phyloP scores from a whole-genome alignment of 1,139 yeast species.

The Candida pseudoviswanathii region DNA sequence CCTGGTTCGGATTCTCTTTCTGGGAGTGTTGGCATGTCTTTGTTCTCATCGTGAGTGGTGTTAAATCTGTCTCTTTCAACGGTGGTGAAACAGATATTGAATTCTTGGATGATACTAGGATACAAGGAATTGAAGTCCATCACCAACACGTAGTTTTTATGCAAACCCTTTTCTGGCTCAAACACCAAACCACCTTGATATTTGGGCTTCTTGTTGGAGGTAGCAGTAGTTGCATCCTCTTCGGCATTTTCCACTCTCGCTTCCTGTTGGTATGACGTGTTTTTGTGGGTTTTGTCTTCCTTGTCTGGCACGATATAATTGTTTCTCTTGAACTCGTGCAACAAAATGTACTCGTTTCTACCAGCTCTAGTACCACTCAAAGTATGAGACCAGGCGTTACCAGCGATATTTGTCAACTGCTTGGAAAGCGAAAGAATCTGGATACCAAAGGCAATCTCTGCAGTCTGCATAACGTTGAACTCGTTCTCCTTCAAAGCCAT shows the following conservation, averaged over 20 bases:
- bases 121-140: constrained; percentile 98
- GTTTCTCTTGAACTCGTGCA: constrained; percentile 86
- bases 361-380: constrained; percentile 96
- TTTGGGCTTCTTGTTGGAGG: constrained; percentile 74
- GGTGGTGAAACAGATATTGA: constrained; percentile 95
- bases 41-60: constrained; percentile 52
- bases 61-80: constrained; percentile 68
- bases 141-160: constrained; percentile 83
- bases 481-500: constrained; percentile 75
- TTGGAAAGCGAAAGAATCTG: constrained; percentile 89
- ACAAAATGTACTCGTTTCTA: constrained; percentile 87
- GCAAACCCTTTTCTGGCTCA: constrained; percentile 95
- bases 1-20: constrained; percentile 63
- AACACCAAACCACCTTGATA: constrained; percentile 96
- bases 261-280: constrained; percentile 38
- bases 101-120: constrained; percentile 97
- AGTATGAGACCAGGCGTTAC: constrained; percentile 97
- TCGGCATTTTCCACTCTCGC: constrained; percentile 42
- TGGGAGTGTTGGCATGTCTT: constrained; percentile 75
- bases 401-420: constrained; percentile 91
- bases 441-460: constrained; percentile 75
- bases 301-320: constrained; percentile 90
- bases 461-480: constrained; percentile 67
- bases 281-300: constrained; percentile 55
- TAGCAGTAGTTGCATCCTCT: constrained; percentile 49